Conservation (phyloP, 306 rosid genomes). For the Pyrus communis region DNA sequence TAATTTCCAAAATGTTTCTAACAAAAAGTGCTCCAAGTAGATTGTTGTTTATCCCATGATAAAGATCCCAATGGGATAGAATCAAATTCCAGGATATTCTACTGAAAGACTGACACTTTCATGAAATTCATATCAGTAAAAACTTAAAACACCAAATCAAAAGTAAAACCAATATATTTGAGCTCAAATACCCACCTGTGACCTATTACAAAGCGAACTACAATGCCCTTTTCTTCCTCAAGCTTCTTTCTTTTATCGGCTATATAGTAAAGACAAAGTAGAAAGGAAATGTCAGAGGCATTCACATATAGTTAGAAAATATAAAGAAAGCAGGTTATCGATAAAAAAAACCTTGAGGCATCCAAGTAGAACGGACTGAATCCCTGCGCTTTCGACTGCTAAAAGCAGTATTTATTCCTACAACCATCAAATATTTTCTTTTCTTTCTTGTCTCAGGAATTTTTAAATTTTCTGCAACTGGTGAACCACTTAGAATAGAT, state of each 20-base stretch:
- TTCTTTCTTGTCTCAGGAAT: slow-evolving; percentile 25
- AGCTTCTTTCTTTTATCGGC: slow-evolving; percentile 49
- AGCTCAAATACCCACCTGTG: slow-evolving; percentile 34
- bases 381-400: slow-evolving; percentile 59
- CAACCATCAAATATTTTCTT: slow-evolving; percentile 46
- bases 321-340: neutral
- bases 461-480: slow-evolving; percentile 17
- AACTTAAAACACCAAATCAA: neutral
- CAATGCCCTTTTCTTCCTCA: slow-evolving; percentile 48
- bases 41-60: neutral
- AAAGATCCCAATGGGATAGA: neutral
- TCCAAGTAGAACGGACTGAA: slow-evolving; percentile 55
- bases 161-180: neutral
- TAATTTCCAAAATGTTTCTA: neutral
- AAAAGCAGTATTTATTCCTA: slow-evolving; percentile 53
- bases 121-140: neutral
- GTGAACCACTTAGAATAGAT: slow-evolving; percentile 36
- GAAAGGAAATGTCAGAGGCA: neutral
- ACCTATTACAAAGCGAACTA: slow-evolving; percentile 52
- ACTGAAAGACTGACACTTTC: neutral
- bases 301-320: neutral
- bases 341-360: slow-evolving; percentile 46
- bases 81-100: neutral
- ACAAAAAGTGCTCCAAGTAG: neutral
- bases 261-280: neutral